These are phyloP conservation scores for Chaetomium cochliodes DNA, from an alignment of 495 filamentous ascomycete genomes.

Conservation along the genomic window DNA sequence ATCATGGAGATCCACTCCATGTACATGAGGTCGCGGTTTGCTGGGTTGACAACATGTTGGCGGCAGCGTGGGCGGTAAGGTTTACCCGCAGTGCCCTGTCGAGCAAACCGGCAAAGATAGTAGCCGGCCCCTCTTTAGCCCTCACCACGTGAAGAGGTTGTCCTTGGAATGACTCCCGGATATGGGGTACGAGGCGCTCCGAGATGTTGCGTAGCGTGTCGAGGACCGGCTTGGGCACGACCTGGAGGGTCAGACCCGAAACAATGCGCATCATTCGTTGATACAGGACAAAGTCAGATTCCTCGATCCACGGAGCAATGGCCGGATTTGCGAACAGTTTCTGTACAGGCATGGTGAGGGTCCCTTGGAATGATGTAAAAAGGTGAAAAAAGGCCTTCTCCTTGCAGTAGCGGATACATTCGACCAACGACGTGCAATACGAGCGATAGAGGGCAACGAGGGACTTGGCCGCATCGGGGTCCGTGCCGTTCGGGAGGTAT, in stretches of 20 bases:
- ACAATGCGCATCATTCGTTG: constrained; percentile 92
- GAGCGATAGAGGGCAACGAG: constrained; percentile 84
- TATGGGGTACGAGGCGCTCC: constrained; percentile 70
- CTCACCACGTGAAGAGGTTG: constrained; percentile 79
- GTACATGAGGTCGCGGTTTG: constrained; percentile 87
- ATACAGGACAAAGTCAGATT: constrained; percentile 93
- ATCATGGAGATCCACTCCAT: constrained; percentile 82
- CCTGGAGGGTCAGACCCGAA: constrained; percentile 78
- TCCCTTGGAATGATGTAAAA: constrained; percentile 94
- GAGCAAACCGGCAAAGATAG: constrained; percentile 80
- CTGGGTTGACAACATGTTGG: constrained; percentile 68
- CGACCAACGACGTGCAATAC: constrained; percentile 90
- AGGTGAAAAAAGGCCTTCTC: constrained; percentile 92
- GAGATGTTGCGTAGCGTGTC: constrained; percentile 83
- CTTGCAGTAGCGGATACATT: constrained; percentile 92
- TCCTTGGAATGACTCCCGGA: constrained; percentile 73
- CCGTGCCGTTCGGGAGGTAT: constrained; percentile 72
- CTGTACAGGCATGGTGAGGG: constrained; percentile 94
- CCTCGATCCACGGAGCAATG: constrained; percentile 87
- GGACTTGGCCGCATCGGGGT: constrained; percentile 77
- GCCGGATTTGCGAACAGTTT: constrained; percentile 81
- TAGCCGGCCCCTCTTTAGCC: constrained; percentile 82
- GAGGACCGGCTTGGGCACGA: constrained; percentile 78
- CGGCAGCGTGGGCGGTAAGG: constrained; percentile 80
- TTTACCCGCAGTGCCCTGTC: constrained; percentile 88